Percentiles rank a stretch among this genome's conserved stretches.
phyloP scores from a whole-genome alignment of 140 eudicot genomes.

The Erigeron philadelphicus region DNA sequence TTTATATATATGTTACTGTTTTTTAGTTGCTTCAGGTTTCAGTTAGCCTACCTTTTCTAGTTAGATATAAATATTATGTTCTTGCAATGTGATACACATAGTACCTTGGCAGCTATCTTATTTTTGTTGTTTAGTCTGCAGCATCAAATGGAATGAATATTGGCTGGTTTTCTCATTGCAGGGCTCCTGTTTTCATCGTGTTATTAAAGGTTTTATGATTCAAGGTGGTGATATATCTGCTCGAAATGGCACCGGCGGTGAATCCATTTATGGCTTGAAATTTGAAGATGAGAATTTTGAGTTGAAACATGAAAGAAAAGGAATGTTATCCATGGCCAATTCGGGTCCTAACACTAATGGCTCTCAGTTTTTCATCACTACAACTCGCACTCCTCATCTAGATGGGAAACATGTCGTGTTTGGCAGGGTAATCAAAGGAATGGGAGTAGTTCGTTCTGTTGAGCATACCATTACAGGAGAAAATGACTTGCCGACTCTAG shows the following conservation, averaged over 20 bases:
- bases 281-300: slow-evolving; percentile 95
- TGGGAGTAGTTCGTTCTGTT: slow-evolving; percentile 77
- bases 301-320: slow-evolving; percentile 81
- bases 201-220: slow-evolving; percentile 73
- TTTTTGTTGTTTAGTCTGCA: neutral
- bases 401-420: slow-evolving; percentile 92
- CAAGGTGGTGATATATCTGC: slow-evolving; percentile 91
- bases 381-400: slow-evolving; percentile 71
- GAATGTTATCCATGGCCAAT: slow-evolving; percentile 95
- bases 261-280: slow-evolving; percentile 73
- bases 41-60: neutral
- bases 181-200: slow-evolving; percentile 80
- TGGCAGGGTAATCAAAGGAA: slow-evolving; percentile 87
- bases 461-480: slow-evolving; percentile 54
- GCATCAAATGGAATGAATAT: neutral
- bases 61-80: neutral
- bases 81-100: neutral
- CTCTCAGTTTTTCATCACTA: slow-evolving; percentile 77
- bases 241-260: slow-evolving; percentile 72
- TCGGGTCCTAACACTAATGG: slow-evolving; percentile 88
- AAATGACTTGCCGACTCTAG: slow-evolving; percentile 47
- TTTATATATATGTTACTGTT: neutral
- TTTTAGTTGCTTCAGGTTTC: neutral
- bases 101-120: neutral
- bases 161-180: slow-evolving; percentile 30